A percentile compares a stretch with the other conserved stretches of the same genome.
These are phyloP conservation scores for Populus nigra DNA, from an alignment of 345 rosid genomes.

Conservation along the genomic window DNA sequence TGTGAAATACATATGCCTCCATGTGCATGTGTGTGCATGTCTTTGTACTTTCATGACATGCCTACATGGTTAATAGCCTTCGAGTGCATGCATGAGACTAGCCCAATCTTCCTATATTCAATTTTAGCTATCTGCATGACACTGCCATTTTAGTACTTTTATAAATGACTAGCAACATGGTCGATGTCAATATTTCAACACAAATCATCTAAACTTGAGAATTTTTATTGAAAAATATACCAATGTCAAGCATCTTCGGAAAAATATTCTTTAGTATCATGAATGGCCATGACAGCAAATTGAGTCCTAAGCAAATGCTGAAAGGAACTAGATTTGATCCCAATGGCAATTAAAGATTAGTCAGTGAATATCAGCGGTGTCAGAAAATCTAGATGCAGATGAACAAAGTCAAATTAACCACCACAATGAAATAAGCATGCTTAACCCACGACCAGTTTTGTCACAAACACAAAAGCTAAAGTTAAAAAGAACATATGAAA, in stretches of 20 bases:
- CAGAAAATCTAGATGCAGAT: neutral
- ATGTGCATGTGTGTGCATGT: neutral
- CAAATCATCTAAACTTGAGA: neutral
- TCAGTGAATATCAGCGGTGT: neutral
- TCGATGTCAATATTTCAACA: neutral
- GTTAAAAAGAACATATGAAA: slow-evolving; percentile 1
- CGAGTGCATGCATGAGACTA: neutral
- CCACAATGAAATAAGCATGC: neutral
- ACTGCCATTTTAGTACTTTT: neutral
- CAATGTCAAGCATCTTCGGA: neutral
- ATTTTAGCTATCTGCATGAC: neutral
- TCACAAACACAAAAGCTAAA: neutral
- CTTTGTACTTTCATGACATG: neutral
- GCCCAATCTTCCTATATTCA: slow-evolving; percentile 4
- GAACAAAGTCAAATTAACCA: neutral
- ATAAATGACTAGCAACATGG: neutral
- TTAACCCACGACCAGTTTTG: neutral
- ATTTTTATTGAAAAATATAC: neutral
- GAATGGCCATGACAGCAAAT: neutral
- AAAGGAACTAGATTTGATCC: neutral
- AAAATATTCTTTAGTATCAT: neutral
- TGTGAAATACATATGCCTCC: too few species aligned
- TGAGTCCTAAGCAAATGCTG: neutral
- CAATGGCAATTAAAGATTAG: neutral
- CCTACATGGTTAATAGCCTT: neutral